Evolutionary conservation across 2,329 filamentous ascomycete genomes (phyloP).

Genomic region (Leptographium flavum): DNA sequence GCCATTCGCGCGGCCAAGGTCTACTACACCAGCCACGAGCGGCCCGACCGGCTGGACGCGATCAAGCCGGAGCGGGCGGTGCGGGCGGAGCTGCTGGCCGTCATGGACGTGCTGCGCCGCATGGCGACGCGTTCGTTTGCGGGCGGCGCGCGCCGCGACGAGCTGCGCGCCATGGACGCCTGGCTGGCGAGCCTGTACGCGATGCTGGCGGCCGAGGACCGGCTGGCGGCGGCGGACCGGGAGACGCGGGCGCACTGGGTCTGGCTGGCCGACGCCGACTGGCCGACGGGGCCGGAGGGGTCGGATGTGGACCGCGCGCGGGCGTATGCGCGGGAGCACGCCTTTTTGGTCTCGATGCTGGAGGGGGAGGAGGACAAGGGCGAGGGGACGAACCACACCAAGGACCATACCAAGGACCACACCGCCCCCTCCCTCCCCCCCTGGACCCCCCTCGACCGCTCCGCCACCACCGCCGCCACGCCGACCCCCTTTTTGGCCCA

Average conservation of each 20-base stretch:
- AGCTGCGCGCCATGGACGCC: slow-evolving; percentile 56
- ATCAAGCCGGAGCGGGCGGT: slow-evolving; percentile 83
- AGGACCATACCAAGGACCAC: not conserved
- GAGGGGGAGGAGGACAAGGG: not conserved
- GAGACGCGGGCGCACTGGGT: slow-evolving; percentile 60
- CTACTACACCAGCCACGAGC: slow-evolving; percentile 88
- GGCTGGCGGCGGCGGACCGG: slow-evolving; percentile 58
- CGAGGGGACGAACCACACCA: not conserved
- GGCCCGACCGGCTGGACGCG: slow-evolving; percentile 68
- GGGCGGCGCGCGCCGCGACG: slow-evolving; percentile 65
- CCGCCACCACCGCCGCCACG: slow-evolving; percentile 21
- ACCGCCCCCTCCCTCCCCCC: slow-evolving; percentile 39
- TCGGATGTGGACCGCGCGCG: slow-evolving; percentile 20
- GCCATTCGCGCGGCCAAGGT: slow-evolving; percentile 93
- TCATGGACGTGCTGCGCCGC: slow-evolving; percentile 82
- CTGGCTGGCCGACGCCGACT: slow-evolving; percentile 65
- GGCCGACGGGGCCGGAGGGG: slow-evolving; percentile 30
- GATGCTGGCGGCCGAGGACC: slow-evolving; percentile 64
- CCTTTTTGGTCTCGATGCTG: slow-evolving; percentile 64
- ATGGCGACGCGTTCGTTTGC: slow-evolving; percentile 81
- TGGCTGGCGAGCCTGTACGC: slow-evolving; percentile 72
- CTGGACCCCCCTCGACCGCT: slow-evolving; percentile 46
- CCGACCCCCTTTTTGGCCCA: slow-evolving; percentile 61
- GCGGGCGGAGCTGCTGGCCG: slow-evolving; percentile 66
- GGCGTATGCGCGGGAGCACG: slow-evolving; percentile 64